phyloP scores from a whole-genome alignment of 164 flowering plant genomes.

The Aristolochia fimbriata region DNA sequence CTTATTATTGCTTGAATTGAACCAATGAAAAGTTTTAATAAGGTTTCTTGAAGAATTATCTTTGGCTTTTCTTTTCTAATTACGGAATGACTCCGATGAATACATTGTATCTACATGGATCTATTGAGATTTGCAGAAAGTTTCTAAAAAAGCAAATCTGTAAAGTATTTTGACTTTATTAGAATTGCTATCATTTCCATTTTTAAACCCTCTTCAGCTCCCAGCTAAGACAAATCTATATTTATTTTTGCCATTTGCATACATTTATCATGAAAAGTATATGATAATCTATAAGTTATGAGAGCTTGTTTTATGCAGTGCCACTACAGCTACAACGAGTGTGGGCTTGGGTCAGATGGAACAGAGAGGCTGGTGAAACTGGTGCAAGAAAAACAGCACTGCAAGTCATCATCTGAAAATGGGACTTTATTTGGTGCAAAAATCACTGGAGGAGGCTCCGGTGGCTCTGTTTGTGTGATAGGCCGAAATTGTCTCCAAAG shows the following conservation, averaged over 20 bases:
- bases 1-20: no score
- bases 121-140: no score
- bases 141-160: no score
- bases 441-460: constrained; percentile 97
- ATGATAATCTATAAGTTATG: background rate
- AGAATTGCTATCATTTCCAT: background rate
- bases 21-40: no score
- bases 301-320: constrained; percentile 40
- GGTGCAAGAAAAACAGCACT: constrained; percentile 86
- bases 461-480: constrained; percentile 84
- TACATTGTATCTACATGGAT: no score
- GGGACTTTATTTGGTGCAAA: constrained; percentile 89
- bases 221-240: background rate
- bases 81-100: no score
- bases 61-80: no score
- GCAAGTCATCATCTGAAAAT: constrained; percentile 40
- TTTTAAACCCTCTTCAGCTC: background rate
- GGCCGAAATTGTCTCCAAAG: constrained; percentile 65
- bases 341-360: constrained; percentile 97
- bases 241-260: background rate
- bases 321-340: constrained; percentile 85
- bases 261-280: background rate
- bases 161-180: no score
- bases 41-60: no score
- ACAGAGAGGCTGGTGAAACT: constrained; percentile 83